Conservation (phyloP, 2,329 filamentous ascomycete genomes). For the Calonectria crousiana region DNA sequence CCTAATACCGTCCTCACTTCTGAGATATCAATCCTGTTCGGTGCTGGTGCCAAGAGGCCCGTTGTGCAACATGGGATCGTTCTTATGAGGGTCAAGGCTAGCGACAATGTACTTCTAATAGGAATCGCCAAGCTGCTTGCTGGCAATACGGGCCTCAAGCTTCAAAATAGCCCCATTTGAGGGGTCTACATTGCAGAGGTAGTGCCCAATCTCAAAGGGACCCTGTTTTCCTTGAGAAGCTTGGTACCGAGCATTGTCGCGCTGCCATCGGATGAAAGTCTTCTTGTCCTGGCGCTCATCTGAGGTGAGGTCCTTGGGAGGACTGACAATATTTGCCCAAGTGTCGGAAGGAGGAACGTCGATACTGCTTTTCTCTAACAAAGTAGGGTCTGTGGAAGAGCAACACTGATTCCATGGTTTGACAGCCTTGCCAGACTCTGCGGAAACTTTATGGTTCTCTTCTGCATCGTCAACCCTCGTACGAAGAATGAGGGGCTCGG, state of each 20-base stretch:
- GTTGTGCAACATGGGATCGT: neutral
- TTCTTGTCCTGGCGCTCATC: constrained; percentile 14
- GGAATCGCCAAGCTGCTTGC: neutral
- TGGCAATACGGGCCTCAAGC: constrained; percentile 17
- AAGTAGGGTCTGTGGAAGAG: neutral
- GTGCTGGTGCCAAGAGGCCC: neutral
- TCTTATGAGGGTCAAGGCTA: neutral
- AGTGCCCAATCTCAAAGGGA: constrained; percentile 40
- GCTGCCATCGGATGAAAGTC: constrained; percentile 27
- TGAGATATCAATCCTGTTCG: neutral
- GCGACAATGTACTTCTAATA: neutral
- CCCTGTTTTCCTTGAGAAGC: constrained; percentile 24
- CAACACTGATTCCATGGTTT: neutral
- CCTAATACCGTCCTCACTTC: neutral
- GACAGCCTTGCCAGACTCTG: too few species aligned
- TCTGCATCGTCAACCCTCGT: neutral
- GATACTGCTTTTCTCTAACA: too few species aligned
- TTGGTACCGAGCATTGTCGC: constrained; percentile 35
- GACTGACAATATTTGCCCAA: neutral
- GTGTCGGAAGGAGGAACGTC: neutral
- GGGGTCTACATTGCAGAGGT: constrained; percentile 35
- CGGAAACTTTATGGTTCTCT: neutral
- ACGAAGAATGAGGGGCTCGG: neutral
- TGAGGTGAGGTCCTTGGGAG: constrained; percentile 24
- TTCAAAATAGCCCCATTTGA: constrained; percentile 26